phyloP scores from a whole-genome alignment of 2,329 filamentous ascomycete genomes.

The Pleochaeta shiraiana region DNA sequence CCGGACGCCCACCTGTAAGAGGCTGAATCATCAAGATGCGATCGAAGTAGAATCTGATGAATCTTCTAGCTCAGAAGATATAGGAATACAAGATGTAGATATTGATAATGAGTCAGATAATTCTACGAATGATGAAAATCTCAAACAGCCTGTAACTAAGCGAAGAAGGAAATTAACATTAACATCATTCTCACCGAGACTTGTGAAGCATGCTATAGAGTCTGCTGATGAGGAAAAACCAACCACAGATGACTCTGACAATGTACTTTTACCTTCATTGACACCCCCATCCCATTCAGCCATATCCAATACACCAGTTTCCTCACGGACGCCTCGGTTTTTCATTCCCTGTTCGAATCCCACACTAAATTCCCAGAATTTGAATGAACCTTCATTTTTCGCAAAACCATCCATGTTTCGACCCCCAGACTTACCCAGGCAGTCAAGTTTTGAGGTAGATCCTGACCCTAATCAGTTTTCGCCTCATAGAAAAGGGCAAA shows the following conservation, averaged over 20 bases:
- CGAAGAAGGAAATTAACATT: constrained; percentile 15
- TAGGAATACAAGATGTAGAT: constrained; percentile 9
- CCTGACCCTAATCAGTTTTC: constrained; percentile 31
- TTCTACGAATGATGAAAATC: constrained; percentile 11
- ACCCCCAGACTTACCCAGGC: constrained; percentile 12
- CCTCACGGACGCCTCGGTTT: constrained; percentile 16
- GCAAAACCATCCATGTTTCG: constrained; percentile 18
- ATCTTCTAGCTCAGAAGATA: constrained; percentile 11
- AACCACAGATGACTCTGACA: constrained; percentile 6
- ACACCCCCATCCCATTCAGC: constrained; percentile 13
- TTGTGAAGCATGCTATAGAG: constrained; percentile 4
- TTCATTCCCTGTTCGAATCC: constrained; percentile 8
- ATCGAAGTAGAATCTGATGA: not conserved
- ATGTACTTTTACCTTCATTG: constrained; percentile 9
- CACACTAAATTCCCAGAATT: constrained; percentile 9
- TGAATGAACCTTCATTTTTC: constrained; percentile 8
- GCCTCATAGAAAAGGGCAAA: constrained; percentile 26
- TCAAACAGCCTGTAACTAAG: constrained; percentile 12
- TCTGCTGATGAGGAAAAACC: constrained; percentile 5
- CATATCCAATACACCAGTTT: constrained; percentile 8
- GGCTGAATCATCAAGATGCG: not conserved
- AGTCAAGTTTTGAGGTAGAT: constrained; percentile 8
- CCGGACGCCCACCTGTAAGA: not conserved
- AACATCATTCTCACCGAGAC: constrained; percentile 9
- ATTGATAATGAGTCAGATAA: constrained; percentile 8